phyloP scores from a whole-genome alignment of 495 filamentous ascomycete genomes.

The Hypoxylon crocopeplum region DNA sequence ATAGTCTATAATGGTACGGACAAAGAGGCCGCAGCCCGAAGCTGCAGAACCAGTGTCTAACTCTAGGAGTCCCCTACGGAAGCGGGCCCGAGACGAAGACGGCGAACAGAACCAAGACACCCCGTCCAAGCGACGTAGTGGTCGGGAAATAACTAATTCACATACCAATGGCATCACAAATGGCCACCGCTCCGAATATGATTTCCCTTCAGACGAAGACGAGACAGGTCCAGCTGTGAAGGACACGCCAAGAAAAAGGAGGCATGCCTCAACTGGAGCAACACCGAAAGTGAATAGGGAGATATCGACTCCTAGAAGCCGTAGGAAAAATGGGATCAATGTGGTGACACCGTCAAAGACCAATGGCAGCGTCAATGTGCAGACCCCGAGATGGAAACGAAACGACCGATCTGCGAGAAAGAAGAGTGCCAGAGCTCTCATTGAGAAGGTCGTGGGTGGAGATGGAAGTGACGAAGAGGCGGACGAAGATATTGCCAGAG shows the following conservation, averaged over 20 bases:
- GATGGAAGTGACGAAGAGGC: constrained; percentile 79
- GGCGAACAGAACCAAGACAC: constrained; percentile 13
- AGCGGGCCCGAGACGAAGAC: constrained; percentile 27
- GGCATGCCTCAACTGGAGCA: constrained; percentile 7
- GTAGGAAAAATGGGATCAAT: constrained; percentile 30
- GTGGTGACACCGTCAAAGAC: constrained; percentile 47
- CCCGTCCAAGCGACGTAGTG: constrained; percentile 19
- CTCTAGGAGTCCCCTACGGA: constrained; percentile 31
- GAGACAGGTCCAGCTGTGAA: constrained; percentile 4
- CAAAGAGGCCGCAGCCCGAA: constrained; percentile 31
- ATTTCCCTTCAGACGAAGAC: constrained; percentile 41
- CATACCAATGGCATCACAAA: constrained; percentile 3
- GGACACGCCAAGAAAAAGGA: constrained; percentile 33
- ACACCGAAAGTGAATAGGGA: constrained; percentile 7
- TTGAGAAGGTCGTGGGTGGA: constrained; percentile 66
- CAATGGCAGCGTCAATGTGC: constrained; percentile 38
- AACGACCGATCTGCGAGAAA: constrained; percentile 82
- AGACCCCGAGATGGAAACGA: constrained; percentile 61
- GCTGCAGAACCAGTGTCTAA: constrained; percentile 24
- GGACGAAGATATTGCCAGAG: constrained; percentile 72
- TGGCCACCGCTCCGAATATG: constrained; percentile 30
- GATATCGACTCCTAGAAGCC: constrained; percentile 41
- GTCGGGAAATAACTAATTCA: neutral
- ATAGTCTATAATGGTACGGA: constrained; percentile 38
- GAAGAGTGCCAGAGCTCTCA: constrained; percentile 79